Evolutionary conservation across 805 yeast species (phyloP), one percentile per base, ranked within the genome.

Genomic region (Candida boleticola): DNA sequence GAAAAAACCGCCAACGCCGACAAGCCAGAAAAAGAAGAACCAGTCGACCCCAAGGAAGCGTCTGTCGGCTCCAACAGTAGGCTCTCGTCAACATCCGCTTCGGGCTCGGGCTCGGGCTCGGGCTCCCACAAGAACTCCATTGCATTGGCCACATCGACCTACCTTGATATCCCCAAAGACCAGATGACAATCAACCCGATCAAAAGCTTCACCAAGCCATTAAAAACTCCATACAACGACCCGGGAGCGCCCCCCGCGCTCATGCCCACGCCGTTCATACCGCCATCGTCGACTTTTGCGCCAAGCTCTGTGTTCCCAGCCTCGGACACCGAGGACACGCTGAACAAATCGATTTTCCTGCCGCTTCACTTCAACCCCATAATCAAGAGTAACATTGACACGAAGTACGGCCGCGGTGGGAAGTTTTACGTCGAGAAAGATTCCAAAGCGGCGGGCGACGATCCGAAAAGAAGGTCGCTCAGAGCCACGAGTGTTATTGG

Each of bases 361-460:
- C 95, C 96, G 0, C 68, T 89, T 32, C 73, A 76, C 32, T 90
- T 89, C 64, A 85, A 87, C 52, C 96, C 96, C 0, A 75, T 83
- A 16, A 84, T 88, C 41, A 82, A 80, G 43, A 76, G 78, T 36
- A 80, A 77, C 44, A 82, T 92, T 30, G 98, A 92, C 57, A 80
- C 85, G 43, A 92, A 92, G 55, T 92, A 92, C 54, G 83, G 83
- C 10, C 75, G 76, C 48, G 99, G 99, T 4, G 99, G 99, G 1
- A 85, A 90, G 55, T 92, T 86, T 57, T 89, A 82, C 56, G 87
- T 85, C 13, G 66, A 62, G 3, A 58, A 62, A 36, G 74, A 68
- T 14, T 29, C 48, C 13, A 40, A 57, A 7, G 42, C 37, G 13
- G 64, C 51, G 18, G 39, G 46, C 3, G 64, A 60, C 16, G 53